Conservation (phyloP, 495 filamentous ascomycete genomes). For the Trichoderma asperelloides region DNA sequence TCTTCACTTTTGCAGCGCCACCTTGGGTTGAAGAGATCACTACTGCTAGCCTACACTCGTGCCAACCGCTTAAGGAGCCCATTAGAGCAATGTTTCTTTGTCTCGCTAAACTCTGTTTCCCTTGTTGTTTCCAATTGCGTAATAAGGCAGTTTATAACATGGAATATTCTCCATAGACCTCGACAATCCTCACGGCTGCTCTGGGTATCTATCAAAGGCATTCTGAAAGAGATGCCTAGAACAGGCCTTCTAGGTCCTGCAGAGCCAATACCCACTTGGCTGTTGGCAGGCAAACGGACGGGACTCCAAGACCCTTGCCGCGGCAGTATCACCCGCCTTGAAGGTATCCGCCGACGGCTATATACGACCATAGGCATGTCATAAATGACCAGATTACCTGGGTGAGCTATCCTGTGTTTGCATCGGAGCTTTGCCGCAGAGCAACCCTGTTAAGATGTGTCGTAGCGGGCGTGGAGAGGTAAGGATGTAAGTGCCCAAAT, state of each 20-base stretch:
- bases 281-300: neutral
- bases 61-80: no score
- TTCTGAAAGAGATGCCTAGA: no score
- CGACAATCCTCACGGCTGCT: no score
- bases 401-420: neutral
- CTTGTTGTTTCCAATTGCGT: no score
- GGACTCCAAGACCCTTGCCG: neutral
- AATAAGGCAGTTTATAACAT: no score
- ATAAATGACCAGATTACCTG: constrained; percentile 2
- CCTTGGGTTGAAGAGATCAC: no score
- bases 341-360: neutral
- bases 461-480: neutral
- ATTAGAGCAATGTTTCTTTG: no score
- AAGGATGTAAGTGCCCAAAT: constrained; percentile 1
- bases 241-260: neutral
- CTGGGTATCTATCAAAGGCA: neutral
- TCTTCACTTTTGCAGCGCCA: neutral
- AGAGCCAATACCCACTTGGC: neutral
- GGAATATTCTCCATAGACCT: no score
- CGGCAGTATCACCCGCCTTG: neutral
- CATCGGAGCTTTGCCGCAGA: neutral
- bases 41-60: no score
- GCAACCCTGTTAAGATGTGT: neutral
- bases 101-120: no score
- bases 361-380: neutral